Base-by-base conservation (phyloP, 169 alveolate genomes). In the Eimeria necatrix region DNA sequence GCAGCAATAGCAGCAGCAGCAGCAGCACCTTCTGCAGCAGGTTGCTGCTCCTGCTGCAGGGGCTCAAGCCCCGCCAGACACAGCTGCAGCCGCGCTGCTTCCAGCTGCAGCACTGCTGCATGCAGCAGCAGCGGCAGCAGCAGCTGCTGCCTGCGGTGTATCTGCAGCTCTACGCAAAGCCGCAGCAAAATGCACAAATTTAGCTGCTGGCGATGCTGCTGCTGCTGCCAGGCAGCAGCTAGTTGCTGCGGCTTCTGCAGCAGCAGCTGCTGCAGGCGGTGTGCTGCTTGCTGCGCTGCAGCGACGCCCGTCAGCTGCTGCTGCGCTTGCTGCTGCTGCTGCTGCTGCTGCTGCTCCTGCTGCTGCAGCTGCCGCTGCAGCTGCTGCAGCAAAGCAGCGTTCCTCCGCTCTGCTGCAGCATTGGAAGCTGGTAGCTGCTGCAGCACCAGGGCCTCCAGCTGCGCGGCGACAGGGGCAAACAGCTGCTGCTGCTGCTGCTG, bases 301-400 rank as follows among this genome's bases (percentile, higher is more conserved):
- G 32, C 9, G 14, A n/a, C 32, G 12, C 12, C 14, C 32, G n/a
- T 0, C 78, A 0, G 78, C 78, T 68, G 78, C 78, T 14, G 32
- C 32, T 68, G 46, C 32, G 78, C 46, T 18, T 68, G 78, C 78
- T 68, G 78, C 32, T 68, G 78, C 32, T 68, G 78, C 32, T 68
- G 78, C 78, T 68, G 78, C 78, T 0, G 48, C 5, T 68, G 12
- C n/a, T 68, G 78, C 46, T 68, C 46, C 46, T 18, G 46, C 14
- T 68, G 78, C 32, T 18, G 78, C 32, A 68, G 32, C 78, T 68
- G 41, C n/a, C 46, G n/a, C 14, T 68, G 12, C 9, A 68, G 78
- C 78, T 68, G 78, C 32, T 18, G 32, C 78, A 68, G n/a, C 78
- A 68, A n/a, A 8, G 46, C 32, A 68, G 78, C 78, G 32, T 68